A percentile compares a stretch with the other conserved stretches of the same genome.
phyloP scores from a whole-genome alignment of 1,139 yeast species.

The Sugiyamaella castrensis region DNA sequence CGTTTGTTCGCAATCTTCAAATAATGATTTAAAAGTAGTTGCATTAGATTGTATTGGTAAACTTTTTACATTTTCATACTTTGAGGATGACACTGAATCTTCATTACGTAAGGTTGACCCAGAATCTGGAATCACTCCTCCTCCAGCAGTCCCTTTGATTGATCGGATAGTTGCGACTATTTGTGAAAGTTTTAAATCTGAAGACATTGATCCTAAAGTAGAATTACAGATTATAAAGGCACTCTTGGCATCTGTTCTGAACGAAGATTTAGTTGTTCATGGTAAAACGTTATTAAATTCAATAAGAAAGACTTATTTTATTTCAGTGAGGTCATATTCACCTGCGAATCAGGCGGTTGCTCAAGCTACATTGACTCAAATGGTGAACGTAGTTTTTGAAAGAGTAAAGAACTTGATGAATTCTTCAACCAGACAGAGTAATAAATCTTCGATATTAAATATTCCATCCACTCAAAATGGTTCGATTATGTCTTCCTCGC shows the following conservation, averaged over 20 bases:
- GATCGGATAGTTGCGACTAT: slow-evolving; percentile 86
- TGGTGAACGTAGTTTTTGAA: slow-evolving; percentile 80
- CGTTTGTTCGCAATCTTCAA: slow-evolving; percentile 53
- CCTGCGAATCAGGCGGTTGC: slow-evolving; percentile 90
- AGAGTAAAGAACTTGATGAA: slow-evolving; percentile 47
- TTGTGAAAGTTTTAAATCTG: slow-evolving; percentile 84
- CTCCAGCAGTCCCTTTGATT: slow-evolving; percentile 58
- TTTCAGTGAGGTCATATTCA: slow-evolving; percentile 78
- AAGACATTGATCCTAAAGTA: slow-evolving; percentile 81
- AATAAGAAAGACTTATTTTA: slow-evolving; percentile 87
- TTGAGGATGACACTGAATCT: slow-evolving; percentile 44
- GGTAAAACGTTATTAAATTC: slow-evolving; percentile 89
- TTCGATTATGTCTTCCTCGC: slow-evolving; percentile 1
- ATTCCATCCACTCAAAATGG: slow-evolving; percentile 10
- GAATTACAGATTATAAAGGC: slow-evolving; percentile 94
- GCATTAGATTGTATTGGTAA: slow-evolving; percentile 68
- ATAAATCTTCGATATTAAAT: slow-evolving; percentile 14
- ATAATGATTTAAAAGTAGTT: slow-evolving; percentile 50
- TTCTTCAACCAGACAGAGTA: slow-evolving; percentile 3
- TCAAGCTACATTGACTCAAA: slow-evolving; percentile 91
- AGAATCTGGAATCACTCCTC: slow-evolving; percentile 46
- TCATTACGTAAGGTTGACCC: slow-evolving; percentile 41
- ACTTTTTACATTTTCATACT: slow-evolving; percentile 59
- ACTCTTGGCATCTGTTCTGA: slow-evolving; percentile 78
- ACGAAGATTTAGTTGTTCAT: slow-evolving; percentile 79